These are phyloP conservation scores for Bauhinia variegata DNA, from an alignment of 306 rosid species.

Conservation along the genomic window DNA sequence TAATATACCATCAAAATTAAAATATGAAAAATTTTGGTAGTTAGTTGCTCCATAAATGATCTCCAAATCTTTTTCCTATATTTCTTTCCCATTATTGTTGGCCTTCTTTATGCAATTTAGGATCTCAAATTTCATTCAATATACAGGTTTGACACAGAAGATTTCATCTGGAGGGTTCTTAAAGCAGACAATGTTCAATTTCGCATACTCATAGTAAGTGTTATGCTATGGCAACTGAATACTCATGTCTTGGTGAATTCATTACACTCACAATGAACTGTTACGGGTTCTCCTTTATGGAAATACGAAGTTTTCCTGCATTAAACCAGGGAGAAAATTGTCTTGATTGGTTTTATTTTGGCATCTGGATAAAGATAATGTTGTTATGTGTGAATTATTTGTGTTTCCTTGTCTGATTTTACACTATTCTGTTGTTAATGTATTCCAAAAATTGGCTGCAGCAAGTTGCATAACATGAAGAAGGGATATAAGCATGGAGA, in stretches of 20 bases:
- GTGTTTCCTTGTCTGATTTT: constrained; percentile 1
- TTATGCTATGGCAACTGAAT: constrained; percentile 9
- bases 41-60: constrained; percentile 29
- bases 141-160: constrained; percentile 82
- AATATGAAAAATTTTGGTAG: too few species aligned
- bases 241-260: background rate
- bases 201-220: constrained; percentile 80
- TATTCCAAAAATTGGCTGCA: constrained; percentile 45
- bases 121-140: constrained; percentile 27
- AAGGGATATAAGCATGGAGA: constrained; percentile 58
- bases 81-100: background rate
- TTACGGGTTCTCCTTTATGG: constrained; percentile 1
- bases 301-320: constrained; percentile 5
- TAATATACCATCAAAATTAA: too few species aligned
- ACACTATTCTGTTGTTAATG: constrained; percentile 28
- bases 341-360: constrained; percentile 9
- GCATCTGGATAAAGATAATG: background rate
- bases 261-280: constrained; percentile 11
- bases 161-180: constrained; percentile 75
- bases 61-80: constrained; percentile 7
- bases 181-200: constrained; percentile 69
- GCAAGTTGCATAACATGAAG: constrained; percentile 71
- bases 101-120: constrained; percentile 13
- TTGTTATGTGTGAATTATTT: constrained; percentile 22
- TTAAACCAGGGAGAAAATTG: constrained; percentile 11